phyloP scores from a whole-genome alignment of 768 basidiomycete species.

The Lactifluus rugatus region DNA sequence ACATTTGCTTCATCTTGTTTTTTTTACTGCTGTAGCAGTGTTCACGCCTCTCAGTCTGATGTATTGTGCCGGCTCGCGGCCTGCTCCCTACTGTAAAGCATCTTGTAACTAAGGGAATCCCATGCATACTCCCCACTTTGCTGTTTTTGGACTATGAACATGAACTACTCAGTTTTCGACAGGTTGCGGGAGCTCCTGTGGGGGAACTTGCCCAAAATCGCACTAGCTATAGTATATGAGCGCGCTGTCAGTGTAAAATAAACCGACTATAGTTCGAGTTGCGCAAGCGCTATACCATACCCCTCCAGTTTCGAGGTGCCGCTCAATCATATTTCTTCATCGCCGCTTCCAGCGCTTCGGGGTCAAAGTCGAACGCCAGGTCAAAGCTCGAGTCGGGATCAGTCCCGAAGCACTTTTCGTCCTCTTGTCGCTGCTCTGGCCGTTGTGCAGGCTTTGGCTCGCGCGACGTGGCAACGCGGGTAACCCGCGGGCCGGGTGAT shows the following conservation, averaged over 20 bases:
- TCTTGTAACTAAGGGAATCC: constrained; percentile 1
- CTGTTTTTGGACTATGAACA: neutral
- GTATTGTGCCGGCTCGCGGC: constrained; percentile 2
- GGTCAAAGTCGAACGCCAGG: constrained; percentile 13
- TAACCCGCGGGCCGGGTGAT: neutral
- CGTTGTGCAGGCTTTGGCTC: neutral
- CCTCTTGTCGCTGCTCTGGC: neutral
- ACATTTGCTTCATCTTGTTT: neutral
- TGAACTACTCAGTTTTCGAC: neutral
- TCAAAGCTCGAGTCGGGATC: constrained; percentile 16
- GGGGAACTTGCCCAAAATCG: neutral
- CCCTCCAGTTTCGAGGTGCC: too few species aligned
- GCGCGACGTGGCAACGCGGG: neutral
- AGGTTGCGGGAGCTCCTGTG: neutral
- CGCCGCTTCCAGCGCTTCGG: constrained; percentile 10
- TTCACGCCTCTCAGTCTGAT: neutral
- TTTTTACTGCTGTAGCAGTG: constrained; percentile 8
- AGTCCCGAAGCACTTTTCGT: neutral
- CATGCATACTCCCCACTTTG: neutral
- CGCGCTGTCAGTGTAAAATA: neutral
- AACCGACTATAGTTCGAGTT: neutral
- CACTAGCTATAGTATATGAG: neutral
- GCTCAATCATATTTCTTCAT: constrained; percentile 7
- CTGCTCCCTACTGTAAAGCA: constrained; percentile 12
- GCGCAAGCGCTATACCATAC: neutral